A percentile compares a stretch with the other conserved stretches of the same genome.
These are phyloP conservation scores for Schizothecium vesticola DNA, from an alignment of 495 filamentous ascomycete species.

Conservation along the genomic window DNA sequence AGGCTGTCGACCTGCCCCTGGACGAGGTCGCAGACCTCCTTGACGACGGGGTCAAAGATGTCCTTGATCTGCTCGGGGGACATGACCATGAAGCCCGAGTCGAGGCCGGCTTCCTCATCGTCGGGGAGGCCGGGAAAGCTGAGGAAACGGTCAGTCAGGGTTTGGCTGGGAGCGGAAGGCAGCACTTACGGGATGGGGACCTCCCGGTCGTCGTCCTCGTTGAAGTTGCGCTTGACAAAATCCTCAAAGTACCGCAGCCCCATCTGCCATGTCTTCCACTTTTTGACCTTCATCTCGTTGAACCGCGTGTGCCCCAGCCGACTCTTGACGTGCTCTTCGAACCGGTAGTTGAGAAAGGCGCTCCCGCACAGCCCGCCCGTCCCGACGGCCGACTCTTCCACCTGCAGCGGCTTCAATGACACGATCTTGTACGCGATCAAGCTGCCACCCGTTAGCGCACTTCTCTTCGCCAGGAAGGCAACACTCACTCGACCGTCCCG, in stretches of 20 bases:
- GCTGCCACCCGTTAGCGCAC: slow-evolving; percentile 27
- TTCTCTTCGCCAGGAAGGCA: slow-evolving; percentile 15
- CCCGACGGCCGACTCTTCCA: slow-evolving; percentile 62
- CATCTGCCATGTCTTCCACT: slow-evolving; percentile 67
- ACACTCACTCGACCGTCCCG: slow-evolving; percentile 60
- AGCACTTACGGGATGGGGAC: slow-evolving; percentile 57
- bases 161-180: background rate
- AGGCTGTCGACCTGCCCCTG: slow-evolving; percentile 57
- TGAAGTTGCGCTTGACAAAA: slow-evolving; percentile 69
- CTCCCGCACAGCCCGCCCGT: slow-evolving; percentile 63
- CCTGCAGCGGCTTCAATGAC: slow-evolving; percentile 50
- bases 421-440: slow-evolving; percentile 66
- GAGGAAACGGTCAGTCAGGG: background rate
- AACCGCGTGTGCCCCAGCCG: slow-evolving; percentile 53
- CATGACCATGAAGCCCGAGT: slow-evolving; percentile 62
- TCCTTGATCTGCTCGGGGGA: slow-evolving; percentile 54
- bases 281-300: slow-evolving; percentile 56
- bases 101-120: slow-evolving; percentile 54
- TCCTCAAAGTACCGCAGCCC: slow-evolving; percentile 61
- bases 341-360: slow-evolving; percentile 64
- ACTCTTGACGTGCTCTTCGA: slow-evolving; percentile 60
- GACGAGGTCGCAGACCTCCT: slow-evolving; percentile 56
- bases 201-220: slow-evolving; percentile 64
- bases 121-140: slow-evolving; percentile 67
- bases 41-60: slow-evolving; percentile 63